Base-by-base conservation (phyloP, 108 stramenopile genomes). In the Cyclotella sp. region DNA sequence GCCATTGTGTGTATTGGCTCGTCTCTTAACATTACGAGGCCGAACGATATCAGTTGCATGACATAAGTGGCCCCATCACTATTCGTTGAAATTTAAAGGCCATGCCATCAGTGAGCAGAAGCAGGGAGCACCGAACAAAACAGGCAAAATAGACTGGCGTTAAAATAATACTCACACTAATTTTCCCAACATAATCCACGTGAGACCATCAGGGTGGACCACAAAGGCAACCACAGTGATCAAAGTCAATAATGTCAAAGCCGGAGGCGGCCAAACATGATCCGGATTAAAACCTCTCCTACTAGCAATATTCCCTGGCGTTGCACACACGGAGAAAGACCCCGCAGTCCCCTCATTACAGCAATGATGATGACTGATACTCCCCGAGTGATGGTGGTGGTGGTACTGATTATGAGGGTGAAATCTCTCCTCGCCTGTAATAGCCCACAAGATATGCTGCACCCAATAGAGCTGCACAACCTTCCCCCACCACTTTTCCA, bases 131-230 rank as follows among this genome's bases (percentile, higher is more conserved):
- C 34, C 6, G 34, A 5, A 34, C 4, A 65, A 49, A 55, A 52
- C n/a, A 68, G 22, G 74, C 30, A 52, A 53, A 29, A 0, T 41
- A 53, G 53, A 58, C 63, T 58, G 52, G 10, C 46, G 18, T 52
- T 16, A 62, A 46, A 27, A 11, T 24, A 82, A 90, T 84, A 84
- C 75, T 70, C 43, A 70, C 70, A 70, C 10, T 19, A 86, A 30
- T 72, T 86, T 91, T 29, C 88, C 84, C 61, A 89, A 30, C 63
- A 89, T 51, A 21, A 89, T 71, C 90, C 90, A 91, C 21, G 90
- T 91, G 27, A 83, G 45, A 21, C 90, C 90, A 75, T 91, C 90
- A 0, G 90, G 90, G 78, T 91, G 90, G 15, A 88, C 82, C 26
- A 89, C 79, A 16, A 91, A 71, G 11, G 87, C 87, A 22, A 89